Conservation (phyloP, 169 alveolate species). For the Plasmodium blacklocki region DNA sequence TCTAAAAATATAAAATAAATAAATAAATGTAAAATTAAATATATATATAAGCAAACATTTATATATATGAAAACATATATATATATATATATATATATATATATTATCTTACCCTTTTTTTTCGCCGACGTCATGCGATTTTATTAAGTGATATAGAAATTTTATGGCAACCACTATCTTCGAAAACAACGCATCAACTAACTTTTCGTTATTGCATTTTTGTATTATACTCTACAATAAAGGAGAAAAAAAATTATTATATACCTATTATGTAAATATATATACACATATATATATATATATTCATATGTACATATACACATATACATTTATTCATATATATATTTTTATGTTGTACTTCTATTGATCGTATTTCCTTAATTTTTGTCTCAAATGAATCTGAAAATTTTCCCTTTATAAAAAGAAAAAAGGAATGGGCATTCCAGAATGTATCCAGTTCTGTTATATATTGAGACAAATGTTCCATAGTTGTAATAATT, state of each 20-base stretch:
- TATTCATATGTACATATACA: not conserved
- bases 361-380: slow-evolving; percentile 73
- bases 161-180: slow-evolving; percentile 43
- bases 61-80: not conserved
- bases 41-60: not conserved
- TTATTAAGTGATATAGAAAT: slow-evolving; percentile 40
- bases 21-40: slow-evolving; percentile 5
- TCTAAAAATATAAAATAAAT: slow-evolving; percentile 21
- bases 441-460: slow-evolving; percentile 62
- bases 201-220: slow-evolving; percentile 28
- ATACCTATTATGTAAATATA: not conserved
- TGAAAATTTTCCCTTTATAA: slow-evolving; percentile 40
- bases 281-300: not conserved
- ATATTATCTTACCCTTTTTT: slow-evolving; percentile 17
- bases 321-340: too few species aligned
- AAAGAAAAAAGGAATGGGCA: slow-evolving; percentile 60
- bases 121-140: slow-evolving; percentile 26
- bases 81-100: not conserved
- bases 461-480: slow-evolving; percentile 44
- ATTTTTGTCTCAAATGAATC: slow-evolving; percentile 51
- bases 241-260: slow-evolving; percentile 12
- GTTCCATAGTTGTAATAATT: slow-evolving; percentile 78
- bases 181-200: slow-evolving; percentile 25
- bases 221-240: slow-evolving; percentile 59
- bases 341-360: slow-evolving; percentile 5